Base-by-base conservation (phyloP, 176 grass and related monocot genomes). In the Pharus latifolius region DNA sequence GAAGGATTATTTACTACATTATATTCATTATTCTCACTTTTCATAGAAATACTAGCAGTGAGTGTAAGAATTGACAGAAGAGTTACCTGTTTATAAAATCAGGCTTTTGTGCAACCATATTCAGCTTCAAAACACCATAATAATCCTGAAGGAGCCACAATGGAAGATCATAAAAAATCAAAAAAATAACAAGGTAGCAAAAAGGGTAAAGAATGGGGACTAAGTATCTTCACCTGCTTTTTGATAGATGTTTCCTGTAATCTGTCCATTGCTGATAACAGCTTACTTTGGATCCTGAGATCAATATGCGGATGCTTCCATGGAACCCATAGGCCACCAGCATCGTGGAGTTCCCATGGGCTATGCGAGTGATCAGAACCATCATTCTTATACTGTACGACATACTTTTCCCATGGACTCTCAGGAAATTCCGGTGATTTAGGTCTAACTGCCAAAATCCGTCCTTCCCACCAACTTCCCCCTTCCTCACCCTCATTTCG, bases 261-360 rank as follows among this genome's bases (percentile, higher is more conserved):
- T 15, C 72, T 84, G 8, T 72, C 55, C 63, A 98, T 75, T 70
- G 67, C 60, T 19, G 64, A 85, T 63, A 93, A 78, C 68, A 98
- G 73, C 18, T 73, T 71, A 60, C 88, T 45, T 70, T 84, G 81
- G 67, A 54, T 81, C 18, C 20, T 48, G 6, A 67, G 23, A 80
- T 90, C 68, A 16, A 98, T 85, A 57, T 80, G 78, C 13, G 89
- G 94, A 74, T 98, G 94, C 70, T 84, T 83, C 94, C 94, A 93
- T 66, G 80, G 84, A 63, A 50, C 73, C 87, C 90, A 91, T 74
- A 73, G 87, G 44, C 65, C 79, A 67, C 84, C 78, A 37, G 65
- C 72, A 77, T 98, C 94, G 58, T 93, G 78, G 78, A 98, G 86
- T 60, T 98, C 94, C 94, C 94, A 98, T 12, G 94, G 94, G 60